These are phyloP conservation scores for Boletus patriciae DNA, from an alignment of 768 basidiomycete genomes.

Conservation along the genomic window DNA sequence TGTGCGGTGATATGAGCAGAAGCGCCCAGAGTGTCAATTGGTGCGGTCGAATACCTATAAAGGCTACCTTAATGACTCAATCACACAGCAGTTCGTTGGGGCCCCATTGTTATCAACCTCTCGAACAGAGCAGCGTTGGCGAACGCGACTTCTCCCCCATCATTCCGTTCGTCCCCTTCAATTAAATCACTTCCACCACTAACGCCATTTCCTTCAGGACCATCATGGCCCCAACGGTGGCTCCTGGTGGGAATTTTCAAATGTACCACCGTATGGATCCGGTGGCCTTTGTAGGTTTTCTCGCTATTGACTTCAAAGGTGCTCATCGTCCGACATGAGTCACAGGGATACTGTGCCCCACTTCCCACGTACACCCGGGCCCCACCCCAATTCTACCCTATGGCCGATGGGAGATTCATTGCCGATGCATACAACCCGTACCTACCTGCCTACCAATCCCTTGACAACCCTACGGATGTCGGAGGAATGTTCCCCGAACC, in stretches of 20 bases:
- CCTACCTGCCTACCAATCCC: not conserved
- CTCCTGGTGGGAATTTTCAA: not conserved
- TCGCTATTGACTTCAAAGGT: not conserved
- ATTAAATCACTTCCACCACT: not conserved
- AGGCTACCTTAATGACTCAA: constrained; percentile 5
- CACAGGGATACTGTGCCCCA: constrained; percentile 11
- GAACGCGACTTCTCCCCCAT: not conserved
- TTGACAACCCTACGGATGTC: not conserved
- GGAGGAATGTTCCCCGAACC: not conserved
- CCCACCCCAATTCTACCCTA: not conserved
- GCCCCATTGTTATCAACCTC: not conserved
- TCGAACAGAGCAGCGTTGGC: not conserved
- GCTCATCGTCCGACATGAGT: not conserved
- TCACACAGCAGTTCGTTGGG: constrained; percentile 9
- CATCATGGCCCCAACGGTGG: not conserved
- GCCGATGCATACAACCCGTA: not conserved
- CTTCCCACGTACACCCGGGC: not conserved
- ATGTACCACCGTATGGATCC: not conserved
- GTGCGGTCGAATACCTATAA: constrained; percentile 20
- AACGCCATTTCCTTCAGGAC: constrained; percentile 9
- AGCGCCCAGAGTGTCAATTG: not conserved
- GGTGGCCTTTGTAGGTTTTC: constrained; percentile 9
- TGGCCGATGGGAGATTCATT: not conserved
- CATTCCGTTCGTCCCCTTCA: constrained; percentile 9
- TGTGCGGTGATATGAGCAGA: constrained; percentile 12